phyloP scores from a whole-genome alignment of 441 rosid genomes.

The Euphorbia corollata region DNA sequence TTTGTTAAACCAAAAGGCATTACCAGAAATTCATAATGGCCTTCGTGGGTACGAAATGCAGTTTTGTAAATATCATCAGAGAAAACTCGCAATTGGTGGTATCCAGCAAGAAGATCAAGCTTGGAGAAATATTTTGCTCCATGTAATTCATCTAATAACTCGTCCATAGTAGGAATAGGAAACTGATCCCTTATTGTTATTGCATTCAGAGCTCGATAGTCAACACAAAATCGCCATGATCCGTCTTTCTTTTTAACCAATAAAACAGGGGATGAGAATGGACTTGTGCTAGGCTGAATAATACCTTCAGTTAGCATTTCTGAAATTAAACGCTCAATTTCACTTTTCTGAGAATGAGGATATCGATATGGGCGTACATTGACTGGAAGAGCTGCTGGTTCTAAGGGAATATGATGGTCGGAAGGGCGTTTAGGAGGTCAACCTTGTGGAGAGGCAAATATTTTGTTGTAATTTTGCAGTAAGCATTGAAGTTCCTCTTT shows the following conservation, averaged over 20 bases:
- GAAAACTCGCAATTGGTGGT: too few relatives aligned
- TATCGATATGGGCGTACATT: neutral
- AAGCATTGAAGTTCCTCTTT: too few relatives aligned
- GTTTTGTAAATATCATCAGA: too few relatives aligned
- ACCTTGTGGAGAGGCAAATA: neutral
- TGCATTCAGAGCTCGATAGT: neutral
- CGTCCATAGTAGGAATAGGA: neutral
- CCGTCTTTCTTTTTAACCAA: neutral
- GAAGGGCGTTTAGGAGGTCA: neutral
- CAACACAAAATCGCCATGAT: neutral
- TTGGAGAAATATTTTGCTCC: neutral
- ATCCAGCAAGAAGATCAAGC: too few relatives aligned
- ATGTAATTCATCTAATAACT: neutral
- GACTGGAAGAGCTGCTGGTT: neutral
- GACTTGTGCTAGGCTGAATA: neutral
- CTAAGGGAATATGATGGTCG: neutral
- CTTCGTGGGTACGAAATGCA: too few relatives aligned
- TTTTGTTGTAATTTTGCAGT: neutral
- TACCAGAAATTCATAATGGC: too few relatives aligned
- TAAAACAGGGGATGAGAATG: neutral
- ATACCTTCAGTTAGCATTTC: neutral
- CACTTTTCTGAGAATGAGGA: neutral
- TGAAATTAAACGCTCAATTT: neutral
- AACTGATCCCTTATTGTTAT: neutral
- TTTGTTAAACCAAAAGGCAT: too few relatives aligned